Percentiles rank a stretch among this genome's conserved stretches.
Conservation (phyloP, 2,329 filamentous ascomycete genomes). For the Pseudocercospora musae region DNA sequence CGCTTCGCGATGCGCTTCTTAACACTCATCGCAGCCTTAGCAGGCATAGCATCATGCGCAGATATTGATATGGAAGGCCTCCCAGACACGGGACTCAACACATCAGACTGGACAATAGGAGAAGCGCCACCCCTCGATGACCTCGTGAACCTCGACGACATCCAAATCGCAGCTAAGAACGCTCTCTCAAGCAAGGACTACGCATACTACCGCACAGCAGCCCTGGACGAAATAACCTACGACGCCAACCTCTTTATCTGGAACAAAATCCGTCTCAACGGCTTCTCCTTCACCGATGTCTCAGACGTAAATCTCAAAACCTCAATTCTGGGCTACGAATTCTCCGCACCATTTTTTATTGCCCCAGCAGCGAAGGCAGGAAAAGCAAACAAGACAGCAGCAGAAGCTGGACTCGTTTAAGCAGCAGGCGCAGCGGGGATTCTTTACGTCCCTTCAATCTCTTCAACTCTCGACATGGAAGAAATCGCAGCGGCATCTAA, state of each 20-base stretch:
- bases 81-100: slow-evolving; percentile 31
- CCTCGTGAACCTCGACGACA: slow-evolving; percentile 28
- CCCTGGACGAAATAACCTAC: slow-evolving; percentile 32
- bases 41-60: slow-evolving; percentile 13
- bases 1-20: slow-evolving; percentile 2
- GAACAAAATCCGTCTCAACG: slow-evolving; percentile 29
- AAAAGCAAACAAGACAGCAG: slow-evolving; percentile 71
- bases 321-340: slow-evolving; percentile 83
- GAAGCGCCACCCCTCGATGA: slow-evolving; percentile 26
- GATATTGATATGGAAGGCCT: slow-evolving; percentile 29
- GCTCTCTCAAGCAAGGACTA: slow-evolving; percentile 45
- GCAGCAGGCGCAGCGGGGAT: slow-evolving; percentile 50
- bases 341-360: slow-evolving; percentile 84
- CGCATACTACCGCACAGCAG: slow-evolving; percentile 31
- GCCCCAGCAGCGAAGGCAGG: slow-evolving; percentile 92
- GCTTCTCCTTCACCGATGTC: slow-evolving; percentile 28
- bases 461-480: slow-evolving; percentile 34
- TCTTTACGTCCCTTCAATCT: slow-evolving; percentile 49
- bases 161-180: slow-evolving; percentile 42
- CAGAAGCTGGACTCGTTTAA: slow-evolving; percentile 41
- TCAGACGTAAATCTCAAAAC: slow-evolving; percentile 46
- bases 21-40: background rate
- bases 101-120: slow-evolving; percentile 27
- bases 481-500: slow-evolving; percentile 33
- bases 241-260: slow-evolving; percentile 29